Base-by-base conservation (phyloP, 225 moss, liverwort and hornwort species). In the Straminergon stramineum region DNA sequence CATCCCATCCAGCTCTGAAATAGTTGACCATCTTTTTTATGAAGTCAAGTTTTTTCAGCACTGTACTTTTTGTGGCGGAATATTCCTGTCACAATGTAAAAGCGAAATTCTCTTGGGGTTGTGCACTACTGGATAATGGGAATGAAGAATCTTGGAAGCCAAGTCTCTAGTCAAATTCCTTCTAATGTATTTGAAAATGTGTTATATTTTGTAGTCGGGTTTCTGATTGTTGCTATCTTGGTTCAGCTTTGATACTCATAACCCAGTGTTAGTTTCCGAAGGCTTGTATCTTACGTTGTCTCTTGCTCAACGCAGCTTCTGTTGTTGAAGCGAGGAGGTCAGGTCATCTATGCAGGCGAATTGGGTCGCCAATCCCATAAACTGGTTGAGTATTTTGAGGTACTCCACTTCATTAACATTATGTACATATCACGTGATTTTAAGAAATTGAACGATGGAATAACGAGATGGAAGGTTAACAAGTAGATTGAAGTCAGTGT, bases 311-410 rank as follows among this genome's bases (percentile, higher is more conserved):
- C 84, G 88, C 93, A 94, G 94, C 92, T 94, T 61, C 76, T 93
- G 63, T 87, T 94, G 82, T 80, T 94, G 89, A 94, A 94, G 89
- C 91, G 93, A 84, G 94, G 94, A 86, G 94, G 94, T 45, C 92
- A 88, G 90, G 92, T 94, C 75, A 94, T 94, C 74, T 94, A 93
- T 87, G 92, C 93, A 20, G 94, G 94, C 57, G 92, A 93, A 86
- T 84, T 94, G 89, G 94, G 94, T 68, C 93, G 89, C 80, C 87
- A 90, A 3, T 94, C 94, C 30, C 63, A 62, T 37, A 92, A 93
- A 63, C 92, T 94, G 89, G 92, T 94, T 4, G 91, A 94, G 66
- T 94, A 94, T 90, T 94, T 94, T 89, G 91, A 93, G 93, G 92
- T 94, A 87, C 41, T 84, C 52, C 31, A 84, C 89, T 85, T 67